Evolutionary conservation across 805 yeast genomes (phyloP).

Genomic region (Yamadazyma laniorum): DNA sequence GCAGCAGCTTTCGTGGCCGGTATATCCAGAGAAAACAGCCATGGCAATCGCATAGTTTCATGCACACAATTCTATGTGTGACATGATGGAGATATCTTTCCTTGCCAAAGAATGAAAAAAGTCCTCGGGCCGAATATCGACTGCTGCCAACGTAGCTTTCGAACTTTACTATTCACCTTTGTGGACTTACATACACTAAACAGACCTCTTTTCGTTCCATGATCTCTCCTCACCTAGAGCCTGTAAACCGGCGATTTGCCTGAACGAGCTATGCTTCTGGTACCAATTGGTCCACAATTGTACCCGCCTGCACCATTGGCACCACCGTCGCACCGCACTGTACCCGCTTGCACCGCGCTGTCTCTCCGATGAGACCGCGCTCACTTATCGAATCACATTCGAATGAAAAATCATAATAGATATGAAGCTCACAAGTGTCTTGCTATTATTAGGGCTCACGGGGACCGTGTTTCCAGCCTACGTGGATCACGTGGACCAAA

Average conservation of each 20-base stretch:
- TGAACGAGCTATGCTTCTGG: no score
- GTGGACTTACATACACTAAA: not conserved
- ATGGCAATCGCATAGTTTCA: slow-evolving; percentile 14
- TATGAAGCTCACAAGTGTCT: not conserved
- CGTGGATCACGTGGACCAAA: not conserved
- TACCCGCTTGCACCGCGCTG: no score
- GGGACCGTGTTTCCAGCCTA: not conserved
- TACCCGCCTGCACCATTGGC: no score
- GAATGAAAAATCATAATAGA: not conserved
- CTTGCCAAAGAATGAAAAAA: slow-evolving; percentile 9
- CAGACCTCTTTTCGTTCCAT: no score
- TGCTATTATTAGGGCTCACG: not conserved
- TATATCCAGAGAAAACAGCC: not conserved
- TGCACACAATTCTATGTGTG: slow-evolving; percentile 4
- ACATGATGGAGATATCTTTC: slow-evolving; percentile 9
- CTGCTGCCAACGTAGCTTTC: no score
- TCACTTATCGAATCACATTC: not conserved
- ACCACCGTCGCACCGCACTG: no score
- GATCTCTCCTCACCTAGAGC: no score
- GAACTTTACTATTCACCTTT: not conserved
- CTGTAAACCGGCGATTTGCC: no score
- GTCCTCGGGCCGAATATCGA: not conserved
- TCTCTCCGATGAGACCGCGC: not conserved
- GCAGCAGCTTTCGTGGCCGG: not conserved
- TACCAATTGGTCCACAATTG: no score